Conservation (phyloP, 768 basidiomycete species). For the Mycena galericulata region DNA sequence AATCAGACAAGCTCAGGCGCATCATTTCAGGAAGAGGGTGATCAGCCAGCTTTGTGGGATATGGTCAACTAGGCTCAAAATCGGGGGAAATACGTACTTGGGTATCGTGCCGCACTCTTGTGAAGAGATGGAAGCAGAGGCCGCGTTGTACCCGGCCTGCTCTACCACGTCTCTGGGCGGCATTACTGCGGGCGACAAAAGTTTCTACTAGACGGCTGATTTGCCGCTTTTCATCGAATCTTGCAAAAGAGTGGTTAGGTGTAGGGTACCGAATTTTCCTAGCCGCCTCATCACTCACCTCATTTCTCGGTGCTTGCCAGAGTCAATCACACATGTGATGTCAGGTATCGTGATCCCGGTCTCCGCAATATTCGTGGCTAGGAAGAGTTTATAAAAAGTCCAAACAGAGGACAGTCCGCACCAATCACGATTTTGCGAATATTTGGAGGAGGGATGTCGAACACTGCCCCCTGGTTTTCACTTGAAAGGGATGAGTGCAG, state of each 20-base stretch:
- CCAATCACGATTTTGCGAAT: constrained; percentile 95
- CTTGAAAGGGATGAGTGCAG: constrained; percentile 94
- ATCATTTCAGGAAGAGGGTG: constrained; percentile 96
- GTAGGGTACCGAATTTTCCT: not conserved
- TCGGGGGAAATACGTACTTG: constrained; percentile 56
- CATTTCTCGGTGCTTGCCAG: constrained; percentile 95
- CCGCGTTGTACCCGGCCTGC: constrained; percentile 93
- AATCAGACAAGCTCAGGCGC: constrained; percentile 91
- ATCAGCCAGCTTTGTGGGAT: constrained; percentile 78
- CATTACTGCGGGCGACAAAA: constrained; percentile 92
- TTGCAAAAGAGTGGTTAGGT: constrained; percentile 41
- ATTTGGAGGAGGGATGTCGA: constrained; percentile 85
- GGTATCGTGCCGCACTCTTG: constrained; percentile 85
- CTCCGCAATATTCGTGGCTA: constrained; percentile 94
- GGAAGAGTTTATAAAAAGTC: constrained; percentile 20
- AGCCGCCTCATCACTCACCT: constrained; percentile 66
- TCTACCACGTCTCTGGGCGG: constrained; percentile 88
- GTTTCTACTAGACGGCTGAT: constrained; percentile 93
- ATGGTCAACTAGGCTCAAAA: constrained; percentile 10
- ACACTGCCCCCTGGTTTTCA: constrained; percentile 91
- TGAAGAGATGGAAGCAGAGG: constrained; percentile 96
- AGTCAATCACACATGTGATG: constrained; percentile 95
- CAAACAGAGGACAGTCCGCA: constrained; percentile 45
- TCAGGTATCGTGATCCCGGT: constrained; percentile 99
- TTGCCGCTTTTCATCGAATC: constrained; percentile 97